These are phyloP conservation scores for Colletotrichum sp. DNA, from an alignment of 2,329 filamentous ascomycete genomes.

Conservation along the genomic window DNA sequence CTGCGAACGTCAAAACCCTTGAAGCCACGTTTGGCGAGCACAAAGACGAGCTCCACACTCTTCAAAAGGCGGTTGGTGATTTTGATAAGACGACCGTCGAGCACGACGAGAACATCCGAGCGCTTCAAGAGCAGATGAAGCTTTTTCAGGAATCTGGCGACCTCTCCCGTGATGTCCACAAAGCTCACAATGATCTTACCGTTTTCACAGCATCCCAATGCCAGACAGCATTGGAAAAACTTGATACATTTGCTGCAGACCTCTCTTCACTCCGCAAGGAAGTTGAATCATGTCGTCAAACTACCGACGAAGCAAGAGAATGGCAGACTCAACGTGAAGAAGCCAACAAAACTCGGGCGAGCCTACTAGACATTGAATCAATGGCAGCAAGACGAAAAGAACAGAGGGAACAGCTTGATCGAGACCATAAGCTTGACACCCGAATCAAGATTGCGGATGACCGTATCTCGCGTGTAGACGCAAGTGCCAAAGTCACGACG, in stretches of 20 bases:
- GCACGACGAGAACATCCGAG: not conserved
- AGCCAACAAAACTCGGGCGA: not conserved
- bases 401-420: not conserved
- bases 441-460: not conserved
- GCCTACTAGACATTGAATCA: not conserved
- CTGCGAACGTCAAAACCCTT: not conserved
- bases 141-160: not conserved
- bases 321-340: not conserved
- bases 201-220: not conserved
- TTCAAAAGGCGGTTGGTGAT: not conserved
- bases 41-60: not conserved
- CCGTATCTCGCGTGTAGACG: not conserved
- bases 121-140: not conserved
- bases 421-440: not conserved
- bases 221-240: not conserved
- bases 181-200: constrained; percentile 1
- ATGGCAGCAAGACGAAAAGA: not conserved
- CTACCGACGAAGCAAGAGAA: not conserved
- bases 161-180: constrained; percentile 2
- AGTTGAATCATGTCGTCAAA: not conserved
- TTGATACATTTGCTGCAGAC: not conserved
- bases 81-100: not conserved
- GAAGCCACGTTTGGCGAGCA: not conserved
- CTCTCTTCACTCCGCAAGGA: not conserved
- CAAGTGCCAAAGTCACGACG: not conserved